Evolutionary conservation across 2,329 filamentous ascomycete genomes (phyloP), one percentile per base, ranked within the genome.

Genomic region (Monosporascus sp.): DNA sequence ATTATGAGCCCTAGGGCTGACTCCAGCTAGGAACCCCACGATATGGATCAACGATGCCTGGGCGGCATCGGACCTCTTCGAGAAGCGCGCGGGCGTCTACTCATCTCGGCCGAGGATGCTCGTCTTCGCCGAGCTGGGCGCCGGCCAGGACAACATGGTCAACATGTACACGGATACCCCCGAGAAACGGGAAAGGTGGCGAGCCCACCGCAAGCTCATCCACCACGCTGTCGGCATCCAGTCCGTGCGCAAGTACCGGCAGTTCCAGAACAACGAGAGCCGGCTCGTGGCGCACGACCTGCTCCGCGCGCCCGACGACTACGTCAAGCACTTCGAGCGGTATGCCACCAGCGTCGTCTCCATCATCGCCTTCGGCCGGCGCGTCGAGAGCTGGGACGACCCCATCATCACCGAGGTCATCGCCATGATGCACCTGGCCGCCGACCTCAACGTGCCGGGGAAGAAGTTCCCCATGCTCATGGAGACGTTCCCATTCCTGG

Each of bases 331-430:
- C 52, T 75, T 81, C 47, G 78, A 82, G 67, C 70, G 79, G 11
- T 72, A 77, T 47, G 77, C 79, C 11, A 79, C 77, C 0, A 78
- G 75, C 49, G 78, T 81, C 1, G 76, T 80, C 0, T 78, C 74
- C 8, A 78, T 81, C 49, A 80, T 84, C 55, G 81, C 77, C 0
- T 83, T 81, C 60, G 81, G 81, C 1, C 69, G 80, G 7, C 70
- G 81, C 9, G 74, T 81, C 1, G 73, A 72, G 8, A 74, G 64
- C 50, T 76, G 67, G 60, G 69, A 76, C 17, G 80, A 84, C 58
- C 79, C 80, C 5, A 81, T 81, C 60, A 78, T 83, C 55, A 80
- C 79, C 3, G 80, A 83, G 61, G 81, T 80, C n/a, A 78, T 83
- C 53, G 75, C 78, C 1, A 68, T 80, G 35, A 78, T 83, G 74